Evolutionary conservation across 2,329 filamentous ascomycete genomes (phyloP), one percentile per base, ranked within the genome.

Genomic region (Epichloe baconii): DNA sequence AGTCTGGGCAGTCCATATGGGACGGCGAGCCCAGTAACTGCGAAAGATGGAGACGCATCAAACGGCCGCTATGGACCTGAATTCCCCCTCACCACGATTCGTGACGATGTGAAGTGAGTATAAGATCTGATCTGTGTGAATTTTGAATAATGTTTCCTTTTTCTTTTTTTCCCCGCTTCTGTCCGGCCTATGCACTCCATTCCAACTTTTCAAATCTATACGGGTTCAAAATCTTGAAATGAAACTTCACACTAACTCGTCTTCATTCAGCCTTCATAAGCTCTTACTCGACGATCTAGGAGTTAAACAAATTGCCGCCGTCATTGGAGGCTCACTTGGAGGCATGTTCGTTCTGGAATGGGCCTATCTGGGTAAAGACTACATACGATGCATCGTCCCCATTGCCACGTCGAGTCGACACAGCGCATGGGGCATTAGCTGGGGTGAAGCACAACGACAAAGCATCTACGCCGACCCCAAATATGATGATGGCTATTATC

Each of bases 381-480:
- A 93, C 59, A 87, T 94, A 51, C 80, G 82, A 57, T 82, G 77
- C 57, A 82, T 93, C 58, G 83, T 93, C 10, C 85, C 88, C 14
- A 91, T 94, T 59, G 88, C 88, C 21, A 93, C 88, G 5, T 91
- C 87, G 7, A 87, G 85, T 58, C 76, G 84, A 42, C 88, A 93
- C 67, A 91, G 86, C 61, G 88, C 88, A 5, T 94, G 88, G 88
- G 85, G 88, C 23, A 94, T 93, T 61, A 90, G 85, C 68, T 94
- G 88, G 88, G 87, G 86, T 42, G 88, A 93, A 65, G 87, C 87
- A 3, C 88, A 94, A 66, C 77, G 88, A 48, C 87, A 93, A 69
- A 90, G 86, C 75, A 97, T 98, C 65, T 98, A 97, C 70, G 90
- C 88, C 40, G 93, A 98, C 65, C 93, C 93, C 35, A 97, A 96